Evolutionary conservation across 805 yeast genomes (phyloP).

Genomic region (Kuraishia floccosa): DNA sequence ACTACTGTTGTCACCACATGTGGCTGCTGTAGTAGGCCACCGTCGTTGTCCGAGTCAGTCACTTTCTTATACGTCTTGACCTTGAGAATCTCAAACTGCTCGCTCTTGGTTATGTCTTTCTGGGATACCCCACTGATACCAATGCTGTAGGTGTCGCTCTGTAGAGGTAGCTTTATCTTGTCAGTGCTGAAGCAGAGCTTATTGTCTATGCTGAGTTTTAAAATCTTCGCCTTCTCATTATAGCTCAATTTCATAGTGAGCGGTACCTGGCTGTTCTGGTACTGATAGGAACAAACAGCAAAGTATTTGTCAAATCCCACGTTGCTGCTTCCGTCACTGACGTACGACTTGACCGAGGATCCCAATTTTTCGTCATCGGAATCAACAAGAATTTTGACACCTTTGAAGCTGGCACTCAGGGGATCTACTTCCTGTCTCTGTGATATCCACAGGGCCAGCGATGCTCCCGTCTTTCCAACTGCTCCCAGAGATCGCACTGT

Average conservation of each 20-base stretch:
- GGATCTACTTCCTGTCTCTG: conserved; percentile 16
- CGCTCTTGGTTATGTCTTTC: conserved; percentile 23
- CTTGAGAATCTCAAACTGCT: conserved; percentile 54
- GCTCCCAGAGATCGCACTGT: conserved; percentile 53
- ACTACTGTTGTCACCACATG: background rate
- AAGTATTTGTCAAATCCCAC: conserved; percentile 22
- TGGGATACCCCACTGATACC: conserved; percentile 44
- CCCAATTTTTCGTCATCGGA: conserved; percentile 30
- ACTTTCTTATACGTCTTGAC: conserved; percentile 44
- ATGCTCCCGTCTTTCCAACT: conserved; percentile 38
- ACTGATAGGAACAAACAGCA: conserved; percentile 47
- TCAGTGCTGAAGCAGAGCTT: conserved; percentile 59
- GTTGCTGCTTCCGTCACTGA: conserved; percentile 44
- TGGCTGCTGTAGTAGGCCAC: background rate
- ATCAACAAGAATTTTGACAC: conserved; percentile 52
- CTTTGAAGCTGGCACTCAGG: conserved; percentile 34
- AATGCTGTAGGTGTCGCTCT: conserved; percentile 24
- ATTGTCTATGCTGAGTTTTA: conserved; percentile 65
- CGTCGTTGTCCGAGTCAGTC: background rate
- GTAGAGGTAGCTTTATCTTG: conserved; percentile 31
- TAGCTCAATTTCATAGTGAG: conserved; percentile 56
- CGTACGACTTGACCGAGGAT: conserved; percentile 42
- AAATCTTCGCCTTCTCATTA: conserved; percentile 26
- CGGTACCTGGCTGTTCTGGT: conserved; percentile 63
- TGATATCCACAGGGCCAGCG: conserved; percentile 48